A percentile compares a stretch with the other conserved stretches of the same genome.
Evolutionary conservation across 768 basidiomycete species (phyloP).

Genomic region (Obba rivulosa): DNA sequence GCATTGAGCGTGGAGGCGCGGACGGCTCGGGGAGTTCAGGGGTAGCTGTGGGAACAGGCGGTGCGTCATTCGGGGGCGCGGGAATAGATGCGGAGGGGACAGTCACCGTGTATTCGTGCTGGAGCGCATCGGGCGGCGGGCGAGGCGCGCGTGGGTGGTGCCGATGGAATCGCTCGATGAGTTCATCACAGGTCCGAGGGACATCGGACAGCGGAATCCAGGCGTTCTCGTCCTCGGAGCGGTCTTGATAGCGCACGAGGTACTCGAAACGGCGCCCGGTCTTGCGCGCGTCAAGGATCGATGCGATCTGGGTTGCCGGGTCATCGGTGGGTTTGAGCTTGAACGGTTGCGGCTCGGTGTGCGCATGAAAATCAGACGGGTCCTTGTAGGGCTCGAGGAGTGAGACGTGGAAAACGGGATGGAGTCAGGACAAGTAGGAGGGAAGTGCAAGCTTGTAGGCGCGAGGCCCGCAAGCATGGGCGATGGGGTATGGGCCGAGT

Average conservation of each 20-base stretch:
- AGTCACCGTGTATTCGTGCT: too few species aligned
- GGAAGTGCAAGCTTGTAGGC: too few species aligned
- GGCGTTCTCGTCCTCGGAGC: slow-evolving; percentile 25
- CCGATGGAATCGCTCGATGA: slow-evolving; percentile 30
- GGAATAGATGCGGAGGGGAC: too few species aligned
- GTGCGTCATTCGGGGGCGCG: too few species aligned
- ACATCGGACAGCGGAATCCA: slow-evolving; percentile 34
- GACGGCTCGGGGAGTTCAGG: not conserved
- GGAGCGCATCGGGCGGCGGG: slow-evolving; percentile 20
- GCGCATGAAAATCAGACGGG: slow-evolving; percentile 29
- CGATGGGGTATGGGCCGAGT: too few species aligned
- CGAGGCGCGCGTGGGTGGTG: slow-evolving; percentile 25
- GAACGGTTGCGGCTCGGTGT: slow-evolving; percentile 11
- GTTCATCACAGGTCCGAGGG: slow-evolving; percentile 23
- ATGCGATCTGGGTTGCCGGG: slow-evolving; percentile 8
- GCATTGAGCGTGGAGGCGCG: not conserved
- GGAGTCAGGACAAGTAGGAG: slow-evolving; percentile 24
- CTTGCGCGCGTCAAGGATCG: slow-evolving; percentile 28
- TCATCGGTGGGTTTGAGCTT: slow-evolving; percentile 1
- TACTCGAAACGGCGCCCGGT: slow-evolving; percentile 33
- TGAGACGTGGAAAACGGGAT: slow-evolving; percentile 36
- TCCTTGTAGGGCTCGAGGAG: slow-evolving; percentile 23
- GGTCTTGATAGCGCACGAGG: slow-evolving; percentile 24
- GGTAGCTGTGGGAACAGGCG: too few species aligned
- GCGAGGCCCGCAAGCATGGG: too few species aligned